phyloP scores from a whole-genome alignment of 1,284 basidiomycete genomes.

The Ustilago esculenta region DNA sequence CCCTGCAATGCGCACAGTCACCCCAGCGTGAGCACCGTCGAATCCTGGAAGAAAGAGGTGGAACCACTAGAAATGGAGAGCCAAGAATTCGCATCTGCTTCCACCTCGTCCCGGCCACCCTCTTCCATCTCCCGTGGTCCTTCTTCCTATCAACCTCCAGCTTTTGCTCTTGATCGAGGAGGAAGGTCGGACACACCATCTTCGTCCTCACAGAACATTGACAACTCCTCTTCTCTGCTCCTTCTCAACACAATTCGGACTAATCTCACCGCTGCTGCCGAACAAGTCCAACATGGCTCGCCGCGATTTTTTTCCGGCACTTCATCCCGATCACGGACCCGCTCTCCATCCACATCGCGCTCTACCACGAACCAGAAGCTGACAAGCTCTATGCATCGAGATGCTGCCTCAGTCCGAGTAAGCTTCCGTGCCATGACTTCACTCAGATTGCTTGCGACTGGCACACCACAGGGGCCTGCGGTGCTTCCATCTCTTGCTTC shows the following conservation, averaged over 20 bases:
- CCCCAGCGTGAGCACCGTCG: neutral
- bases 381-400: neutral
- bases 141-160: neutral
- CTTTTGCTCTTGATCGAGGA: neutral
- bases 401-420: neutral
- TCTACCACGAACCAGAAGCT: neutral
- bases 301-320: too few species aligned
- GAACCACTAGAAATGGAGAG: neutral
- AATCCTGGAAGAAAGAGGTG: neutral
- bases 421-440: conserved; percentile 11
- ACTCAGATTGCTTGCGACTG: conserved; percentile 22
- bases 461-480: conserved; percentile 18
- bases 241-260: conserved; percentile 45
- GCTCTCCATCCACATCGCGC: conserved; percentile 11
- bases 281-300: neutral
- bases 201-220: neutral
- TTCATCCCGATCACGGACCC: neutral
- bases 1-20: neutral
- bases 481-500: conserved; percentile 37
- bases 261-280: conserved; percentile 16
- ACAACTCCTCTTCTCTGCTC: conserved; percentile 34
- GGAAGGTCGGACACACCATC: neutral
- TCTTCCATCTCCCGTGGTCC: neutral
- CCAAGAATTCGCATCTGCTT: conserved; percentile 2
- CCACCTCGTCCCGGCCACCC: conserved; percentile 10